Base-by-base conservation (phyloP, 1,284 basidiomycete species). In the Apiotrichum sp. region DNA sequence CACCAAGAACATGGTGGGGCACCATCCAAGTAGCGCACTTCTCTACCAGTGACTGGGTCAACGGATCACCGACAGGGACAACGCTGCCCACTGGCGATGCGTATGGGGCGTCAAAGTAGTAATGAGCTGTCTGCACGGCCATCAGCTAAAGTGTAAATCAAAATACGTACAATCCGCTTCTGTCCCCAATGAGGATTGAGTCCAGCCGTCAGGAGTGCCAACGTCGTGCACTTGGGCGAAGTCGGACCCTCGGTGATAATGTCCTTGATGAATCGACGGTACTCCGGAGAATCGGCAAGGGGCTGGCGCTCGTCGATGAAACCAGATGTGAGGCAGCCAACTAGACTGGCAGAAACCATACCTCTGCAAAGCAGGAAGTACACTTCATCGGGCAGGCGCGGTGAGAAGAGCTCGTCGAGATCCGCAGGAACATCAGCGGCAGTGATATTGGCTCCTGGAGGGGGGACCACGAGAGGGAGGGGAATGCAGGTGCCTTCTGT, bases 311-410 rank as follows among this genome's bases (percentile, higher is more conserved):
- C 95, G 55, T 88, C 78, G 59, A 95, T 83, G 78, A 66, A 85
- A 1, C 81, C 93, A 32, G 83, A 86, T 6, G 89, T 89, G 54
- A 98, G 83, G 86, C 91, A 95, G 29, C 92, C 86, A 14, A 98
- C 83, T 8, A 92, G 85, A 63, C 89, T 87, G 0, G 92, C 87
- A 10, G 86, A 86, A 56, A 98, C 77, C 32, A 98, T 82, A 6
- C 95, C 95, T 14, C 92, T 85, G 47, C 93, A 97, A 57, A 98
- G 82, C 73, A 97, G 95, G 76, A 88, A 95, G 79, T 95, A 98
- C 56, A 98, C 82, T 72, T 98, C 93, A 76, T 98, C 95, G 0
- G 96, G 95, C 14, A 99, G 81, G 39, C 92, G 87, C 72, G 89
- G 82, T 3, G 93, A 96, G 78, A 98, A 98, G 62, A 98, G 88